Evolutionary conservation across 805 yeast genomes (phyloP).

Genomic region (Ogataea minuta): DNA sequence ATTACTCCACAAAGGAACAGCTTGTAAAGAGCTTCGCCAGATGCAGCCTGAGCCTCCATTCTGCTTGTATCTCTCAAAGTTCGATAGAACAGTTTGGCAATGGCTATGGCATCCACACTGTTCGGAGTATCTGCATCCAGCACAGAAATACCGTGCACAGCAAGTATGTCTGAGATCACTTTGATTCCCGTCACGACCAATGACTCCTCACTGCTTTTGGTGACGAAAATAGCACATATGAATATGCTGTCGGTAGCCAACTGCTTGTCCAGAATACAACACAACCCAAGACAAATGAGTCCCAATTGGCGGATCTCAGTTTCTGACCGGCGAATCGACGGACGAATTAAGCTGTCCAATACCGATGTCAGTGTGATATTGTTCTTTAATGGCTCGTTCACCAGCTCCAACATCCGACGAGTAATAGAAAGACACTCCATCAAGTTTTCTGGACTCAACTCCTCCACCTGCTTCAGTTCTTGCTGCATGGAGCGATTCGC

Average conservation of each 20-base stretch:
- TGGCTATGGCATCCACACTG: conserved; percentile 61
- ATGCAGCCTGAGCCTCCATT: conserved; percentile 70
- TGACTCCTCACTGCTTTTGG: conserved; percentile 56
- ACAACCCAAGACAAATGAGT: conserved; percentile 72
- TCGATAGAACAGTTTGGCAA: conserved; percentile 69
- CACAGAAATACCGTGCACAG: conserved; percentile 71
- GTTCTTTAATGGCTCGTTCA: conserved; percentile 60
- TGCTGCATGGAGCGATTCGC: conserved; percentile 33
- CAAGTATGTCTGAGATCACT: conserved; percentile 72
- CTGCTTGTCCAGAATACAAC: conserved; percentile 66
- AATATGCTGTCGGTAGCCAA: conserved; percentile 62
- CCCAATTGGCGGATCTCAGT: conserved; percentile 61
- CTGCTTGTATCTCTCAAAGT: conserved; percentile 54
- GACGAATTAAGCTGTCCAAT: conserved; percentile 72
- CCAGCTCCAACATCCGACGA: conserved; percentile 64
- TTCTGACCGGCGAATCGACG: conserved; percentile 65
- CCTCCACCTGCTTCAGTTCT: conserved; percentile 37
- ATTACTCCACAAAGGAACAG: conserved; percentile 74
- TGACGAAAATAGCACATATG: conserved; percentile 65
- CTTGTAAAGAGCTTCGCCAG: conserved; percentile 86
- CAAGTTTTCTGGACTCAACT: conserved; percentile 46
- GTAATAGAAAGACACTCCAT: conserved; percentile 67
- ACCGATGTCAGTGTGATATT: conserved; percentile 67
- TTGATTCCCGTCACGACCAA: conserved; percentile 62
- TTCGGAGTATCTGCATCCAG: conserved; percentile 52